These are phyloP conservation scores for Arthrobotrys conoides DNA, from an alignment of 2,329 filamentous ascomycete genomes.

Conservation along the genomic window DNA sequence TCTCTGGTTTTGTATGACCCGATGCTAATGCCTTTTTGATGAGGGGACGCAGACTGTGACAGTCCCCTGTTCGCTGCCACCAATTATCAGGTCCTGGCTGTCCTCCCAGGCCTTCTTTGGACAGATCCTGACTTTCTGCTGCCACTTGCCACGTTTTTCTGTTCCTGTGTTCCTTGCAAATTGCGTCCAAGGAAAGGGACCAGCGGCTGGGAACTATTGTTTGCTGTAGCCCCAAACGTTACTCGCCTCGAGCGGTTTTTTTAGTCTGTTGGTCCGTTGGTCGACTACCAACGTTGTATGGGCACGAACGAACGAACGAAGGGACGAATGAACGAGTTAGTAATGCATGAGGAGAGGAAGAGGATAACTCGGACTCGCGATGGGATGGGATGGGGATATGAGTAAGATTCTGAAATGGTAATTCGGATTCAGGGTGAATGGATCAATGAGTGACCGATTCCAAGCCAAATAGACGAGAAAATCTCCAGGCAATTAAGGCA, in stretches of 20 bases:
- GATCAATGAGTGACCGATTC: conserved; percentile 18
- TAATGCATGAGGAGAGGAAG: not conserved
- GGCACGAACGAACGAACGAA: conserved; percentile 8
- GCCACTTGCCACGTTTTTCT: conserved; percentile 60
- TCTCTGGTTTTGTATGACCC: conserved; percentile 36
- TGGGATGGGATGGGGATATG: conserved; percentile 12
- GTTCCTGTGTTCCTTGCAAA: conserved; percentile 54
- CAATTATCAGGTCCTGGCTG: conserved; percentile 45
- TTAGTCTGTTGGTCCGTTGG: conserved; percentile 14
- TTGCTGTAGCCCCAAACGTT: conserved; percentile 27
- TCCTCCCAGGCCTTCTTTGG: conserved; percentile 52
- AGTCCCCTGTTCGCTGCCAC: conserved; percentile 55
- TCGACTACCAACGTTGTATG: conserved; percentile 14
- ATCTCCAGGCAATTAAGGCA: conserved; percentile 32
- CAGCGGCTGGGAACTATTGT: conserved; percentile 32
- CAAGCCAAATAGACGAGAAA: conserved; percentile 34
- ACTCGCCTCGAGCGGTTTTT: not conserved
- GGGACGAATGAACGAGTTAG: not conserved
- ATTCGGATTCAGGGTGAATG: conserved; percentile 27
- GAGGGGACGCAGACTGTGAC: conserved; percentile 55
- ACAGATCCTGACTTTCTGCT: conserved; percentile 44
- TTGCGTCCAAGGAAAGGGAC: conserved; percentile 35
- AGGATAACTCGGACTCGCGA: no score
- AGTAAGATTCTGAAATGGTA: conserved; percentile 18
- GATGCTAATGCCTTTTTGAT: conserved; percentile 47